Evolutionary conservation across 176 grass and related monocot species (phyloP), one percentile per base, ranked within the genome.

Genomic region (Guadua angustifolia): DNA sequence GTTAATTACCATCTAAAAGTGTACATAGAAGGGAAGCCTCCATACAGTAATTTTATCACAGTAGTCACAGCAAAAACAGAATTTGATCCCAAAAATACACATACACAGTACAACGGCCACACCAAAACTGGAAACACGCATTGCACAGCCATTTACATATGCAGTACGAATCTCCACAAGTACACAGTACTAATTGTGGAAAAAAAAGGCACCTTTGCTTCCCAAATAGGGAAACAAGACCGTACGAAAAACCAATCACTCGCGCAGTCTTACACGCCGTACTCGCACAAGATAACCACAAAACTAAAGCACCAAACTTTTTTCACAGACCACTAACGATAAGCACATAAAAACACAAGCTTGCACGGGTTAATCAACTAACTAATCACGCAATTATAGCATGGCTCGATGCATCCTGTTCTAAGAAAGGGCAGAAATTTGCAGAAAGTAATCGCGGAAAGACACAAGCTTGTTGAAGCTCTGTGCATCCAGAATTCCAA

Each of bases 71-170:
- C 18, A 74, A 25, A 59, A 59, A 24, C 53, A 72, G 69, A 83
- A 50, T 36, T 45, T 69, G 67, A 83, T 40, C 60, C 73, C 59
- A 79, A 84, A 79, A 84, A 15, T 78, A n/a, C 63, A 59, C 46
- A 50, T 12, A 14, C 67, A 50, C 52, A 78, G 81, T 52, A 55
- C 60, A 86, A 79, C 50, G 61, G 38, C 69, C 80, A 78, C 75
- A 61, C 84, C 80, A 84, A 80, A 87, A 84, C 42, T 69, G 79
- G 84, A 74, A 86, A 81, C 63, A 80, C 39, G 73, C 32, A 60
- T 67, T 51, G 79, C 69, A 63, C 71, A 64, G 62, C 21, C 73
- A 66, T 40, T 72, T 56, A 18, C 38, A 84, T 59, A 67, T 36
- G 79, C 79, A 64, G 84, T 71, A 68, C 67, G 83, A 83, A 86